Percentiles rank a stretch among this genome's conserved stretches.
Conservation (phyloP, 2,329 filamentous ascomycete genomes). For the Trichoderma atrobrunneum region DNA sequence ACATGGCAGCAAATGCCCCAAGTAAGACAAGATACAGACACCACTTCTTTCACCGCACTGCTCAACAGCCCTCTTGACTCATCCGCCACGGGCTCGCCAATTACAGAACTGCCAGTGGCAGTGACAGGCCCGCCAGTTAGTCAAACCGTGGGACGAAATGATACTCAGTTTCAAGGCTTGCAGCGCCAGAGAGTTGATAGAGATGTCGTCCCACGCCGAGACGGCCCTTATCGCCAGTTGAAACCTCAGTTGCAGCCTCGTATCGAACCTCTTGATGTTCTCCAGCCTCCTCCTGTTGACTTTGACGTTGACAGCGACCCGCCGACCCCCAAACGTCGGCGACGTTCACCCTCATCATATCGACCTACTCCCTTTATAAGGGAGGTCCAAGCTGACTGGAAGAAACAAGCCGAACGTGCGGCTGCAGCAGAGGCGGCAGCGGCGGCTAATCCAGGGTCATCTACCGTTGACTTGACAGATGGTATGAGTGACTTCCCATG, state of each 20-base stretch:
- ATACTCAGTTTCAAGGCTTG: not conserved
- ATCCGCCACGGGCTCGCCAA: constrained; percentile 55
- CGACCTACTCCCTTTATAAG: not conserved
- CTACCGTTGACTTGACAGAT: constrained; percentile 59
- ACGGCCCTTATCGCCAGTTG: not conserved
- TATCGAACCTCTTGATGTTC: not conserved
- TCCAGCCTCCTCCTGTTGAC: not conserved
- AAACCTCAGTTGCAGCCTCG: not conserved
- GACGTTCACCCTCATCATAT: not conserved
- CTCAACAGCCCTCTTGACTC: constrained; percentile 37
- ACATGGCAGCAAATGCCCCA: constrained; percentile 23
- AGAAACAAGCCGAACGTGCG: constrained; percentile 40
- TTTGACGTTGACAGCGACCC: not conserved
- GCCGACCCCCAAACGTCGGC: not conserved
- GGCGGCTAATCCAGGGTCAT: constrained; percentile 29
- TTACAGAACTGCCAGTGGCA: constrained; percentile 34
- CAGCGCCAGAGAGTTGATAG: not conserved
- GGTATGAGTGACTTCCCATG: constrained; percentile 33
- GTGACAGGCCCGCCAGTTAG: constrained; percentile 50
- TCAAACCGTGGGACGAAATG: constrained; percentile 57
- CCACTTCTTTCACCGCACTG: constrained; percentile 41
- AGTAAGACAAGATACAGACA: constrained; percentile 28
- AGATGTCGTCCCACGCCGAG: not conserved
- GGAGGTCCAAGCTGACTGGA: constrained; percentile 29
- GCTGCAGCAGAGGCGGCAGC: constrained; percentile 10